Base-by-base conservation (phyloP, 202 grass and related monocot genomes). In the Hordeum pubiflorum region DNA sequence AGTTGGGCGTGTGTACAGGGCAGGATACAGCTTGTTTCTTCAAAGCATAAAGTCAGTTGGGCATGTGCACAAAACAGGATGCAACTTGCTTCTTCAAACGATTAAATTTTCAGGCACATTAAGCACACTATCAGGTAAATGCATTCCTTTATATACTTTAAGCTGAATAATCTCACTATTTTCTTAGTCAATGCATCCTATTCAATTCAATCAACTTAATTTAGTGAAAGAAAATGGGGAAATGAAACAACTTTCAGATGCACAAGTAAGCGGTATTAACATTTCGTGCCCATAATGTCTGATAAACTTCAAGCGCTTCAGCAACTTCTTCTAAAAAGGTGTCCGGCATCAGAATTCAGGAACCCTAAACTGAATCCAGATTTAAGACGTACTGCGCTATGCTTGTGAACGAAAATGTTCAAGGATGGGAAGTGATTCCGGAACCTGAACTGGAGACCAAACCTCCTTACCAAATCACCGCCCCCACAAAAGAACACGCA, bases 181-280 rank as follows among this genome's bases (percentile, higher is more conserved):
- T 48, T 13, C 44, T 41, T 48, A 48, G 44, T 48, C 1, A 1
- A 48, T 48, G 44, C 12, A 4, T 48, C 17, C 13, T 48, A 48
- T 48, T 48, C 14, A 54, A 41, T 69, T 76, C 18, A 69, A 76
- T 77, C 41, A 81, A 24, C 55, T 75, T 7, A 26, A 24, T 80
- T 57, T 10, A 34, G 46, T 10, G 14, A 70, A n/a, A 37, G 64
- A 72, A 75, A 76, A 65, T 1, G 7, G 67, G 7, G 15, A 60
- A 31, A 15, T 0, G 1, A 4, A 44, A 48, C 12, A 23, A 57
- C 36, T 37, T 68, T 63, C 18, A 66, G 18, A 74, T 75, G 50
- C 48, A 75, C 37, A 81, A n/a, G n/a, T n/a, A n/a, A n/a, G n/a
- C n/a, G n/a, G n/a, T n/a, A n/a, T n/a, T n/a, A n/a, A n/a, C n/a